Percentiles rank a stretch among this genome's conserved stretches.
phyloP scores from a whole-genome alignment of 2,329 filamentous ascomycete genomes.

The Hymenoscyphus fraxineus region DNA sequence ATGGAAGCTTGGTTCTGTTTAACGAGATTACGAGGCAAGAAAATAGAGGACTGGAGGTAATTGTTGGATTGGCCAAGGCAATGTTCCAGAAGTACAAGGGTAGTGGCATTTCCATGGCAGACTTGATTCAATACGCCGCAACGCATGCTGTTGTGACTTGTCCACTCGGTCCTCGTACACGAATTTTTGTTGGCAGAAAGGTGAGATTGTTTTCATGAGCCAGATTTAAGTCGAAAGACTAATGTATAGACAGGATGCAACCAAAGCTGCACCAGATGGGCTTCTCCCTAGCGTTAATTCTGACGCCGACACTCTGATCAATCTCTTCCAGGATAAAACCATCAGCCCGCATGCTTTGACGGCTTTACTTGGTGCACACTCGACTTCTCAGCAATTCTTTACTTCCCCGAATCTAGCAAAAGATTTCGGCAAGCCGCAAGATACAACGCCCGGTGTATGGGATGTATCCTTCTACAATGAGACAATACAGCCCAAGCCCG shows the following conservation, averaged over 20 bases:
- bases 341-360: conserved; percentile 46
- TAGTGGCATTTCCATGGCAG: conserved; percentile 46
- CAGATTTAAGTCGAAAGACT: neutral
- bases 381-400: conserved; percentile 46
- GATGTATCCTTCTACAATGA: conserved; percentile 40
- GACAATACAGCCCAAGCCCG: conserved; percentile 41
- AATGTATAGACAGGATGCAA: conserved; percentile 36
- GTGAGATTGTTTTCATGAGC: neutral
- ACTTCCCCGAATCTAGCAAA: conserved; percentile 40
- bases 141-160: conserved; percentile 39
- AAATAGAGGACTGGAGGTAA: conserved; percentile 47
- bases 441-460: conserved; percentile 48
- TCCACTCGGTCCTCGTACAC: conserved; percentile 49
- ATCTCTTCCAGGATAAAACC: conserved; percentile 42
- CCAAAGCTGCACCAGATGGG: conserved; percentile 35
- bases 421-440: conserved; percentile 40
- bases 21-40: conserved; percentile 39
- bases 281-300: conserved; percentile 23
- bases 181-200: conserved; percentile 48
- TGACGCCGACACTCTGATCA: conserved; percentile 43
- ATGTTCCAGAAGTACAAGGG: conserved; percentile 37
- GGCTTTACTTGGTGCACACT: conserved; percentile 53
- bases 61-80: conserved; percentile 38
- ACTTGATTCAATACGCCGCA: conserved; percentile 49
- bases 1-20: conserved; percentile 42